These are phyloP conservation scores for Skeletonema menzelii DNA, from an alignment of 108 stramenopile species.

Conservation along the genomic window DNA sequence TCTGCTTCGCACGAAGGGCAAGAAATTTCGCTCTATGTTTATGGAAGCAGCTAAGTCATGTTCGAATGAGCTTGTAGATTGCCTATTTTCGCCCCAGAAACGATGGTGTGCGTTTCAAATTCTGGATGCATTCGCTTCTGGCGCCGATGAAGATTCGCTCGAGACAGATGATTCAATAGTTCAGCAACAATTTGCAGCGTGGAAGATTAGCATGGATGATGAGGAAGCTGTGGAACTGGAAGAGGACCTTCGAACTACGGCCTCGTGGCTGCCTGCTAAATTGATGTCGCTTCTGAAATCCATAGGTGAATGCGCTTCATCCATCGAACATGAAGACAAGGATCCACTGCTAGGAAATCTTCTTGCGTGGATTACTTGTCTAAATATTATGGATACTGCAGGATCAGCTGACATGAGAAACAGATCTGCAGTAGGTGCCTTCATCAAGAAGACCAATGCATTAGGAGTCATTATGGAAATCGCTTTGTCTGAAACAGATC, in stretches of 20 bases:
- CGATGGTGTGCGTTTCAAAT: conserved; percentile 57
- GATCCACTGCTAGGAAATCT: conserved; percentile 44
- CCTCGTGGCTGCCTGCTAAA: conserved; percentile 62
- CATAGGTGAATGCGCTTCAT: conserved; percentile 31
- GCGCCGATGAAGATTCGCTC: conserved; percentile 21
- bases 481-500: conserved; percentile 51
- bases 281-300: conserved; percentile 58
- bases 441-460: conserved; percentile 46
- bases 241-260: conserved; percentile 55
- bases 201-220: conserved; percentile 51
- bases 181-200: conserved; percentile 36
- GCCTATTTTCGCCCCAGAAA: conserved; percentile 51
- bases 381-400: conserved; percentile 57
- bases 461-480: conserved; percentile 54
- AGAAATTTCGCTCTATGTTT: conserved; percentile 4
- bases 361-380: conserved; percentile 63
- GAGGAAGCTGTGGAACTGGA: conserved; percentile 77
- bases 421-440: conserved; percentile 63
- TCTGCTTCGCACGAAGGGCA: conserved; percentile 6
- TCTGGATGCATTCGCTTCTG: conserved; percentile 43
- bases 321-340: conserved; percentile 35
- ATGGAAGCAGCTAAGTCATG: conserved; percentile 24
- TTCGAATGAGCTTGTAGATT: conserved; percentile 33
- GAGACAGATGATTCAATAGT: conserved; percentile 32
- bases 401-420: conserved; percentile 57